Evolutionary conservation across 2,329 filamentous ascomycete genomes (phyloP), one percentile per base, ranked within the genome.

Genomic region (Penicillium sp.): DNA sequence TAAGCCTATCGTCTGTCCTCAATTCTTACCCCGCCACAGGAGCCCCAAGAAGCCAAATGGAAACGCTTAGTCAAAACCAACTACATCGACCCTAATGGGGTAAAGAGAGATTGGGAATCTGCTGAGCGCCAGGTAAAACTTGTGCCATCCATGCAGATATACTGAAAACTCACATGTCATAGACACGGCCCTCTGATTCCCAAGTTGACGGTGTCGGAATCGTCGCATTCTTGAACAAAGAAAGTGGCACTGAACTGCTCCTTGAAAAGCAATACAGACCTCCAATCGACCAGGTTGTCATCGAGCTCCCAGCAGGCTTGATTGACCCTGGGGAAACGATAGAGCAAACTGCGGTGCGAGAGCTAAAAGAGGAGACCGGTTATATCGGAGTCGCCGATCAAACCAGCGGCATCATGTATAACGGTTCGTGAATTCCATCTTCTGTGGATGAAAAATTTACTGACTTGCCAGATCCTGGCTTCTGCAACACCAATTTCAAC

Each of bases 351-450:
- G 80, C 80, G 6, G 69, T 84, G 6, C 73, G 83, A 14, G 83
- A 86, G 67, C 69, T 86, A 40, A 82, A 77, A 60, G 83, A 86
- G 68, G 83, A 86, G 68, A 85, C 83, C 3, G 83, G 83, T n/a
- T 85, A 84, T 64, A 76, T 84, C 57, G 86, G 78, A 1, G 65
- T 72, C 9, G 72, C 70, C 6, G 65, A 71, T 45, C 51, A 72
- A 57, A 71, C 66, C 7, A 75, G 72, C 51, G 64, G 68, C 29
- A 60, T 77, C 13, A 75, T 77, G 72, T 77, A 70, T 50, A 76
- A 77, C 60, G 75, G 75, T 76, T n/a, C 0, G 48, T 34, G 21
- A 9, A 1, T 3, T 5, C 38, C 13, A 4, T 10, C 16, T 16
- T 1, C 29, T 18, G 16, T 10, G 7, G 10, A 14, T 31, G n/a